phyloP scores from a whole-genome alignment of 345 rosid genomes.

The Gossypium turneri region DNA sequence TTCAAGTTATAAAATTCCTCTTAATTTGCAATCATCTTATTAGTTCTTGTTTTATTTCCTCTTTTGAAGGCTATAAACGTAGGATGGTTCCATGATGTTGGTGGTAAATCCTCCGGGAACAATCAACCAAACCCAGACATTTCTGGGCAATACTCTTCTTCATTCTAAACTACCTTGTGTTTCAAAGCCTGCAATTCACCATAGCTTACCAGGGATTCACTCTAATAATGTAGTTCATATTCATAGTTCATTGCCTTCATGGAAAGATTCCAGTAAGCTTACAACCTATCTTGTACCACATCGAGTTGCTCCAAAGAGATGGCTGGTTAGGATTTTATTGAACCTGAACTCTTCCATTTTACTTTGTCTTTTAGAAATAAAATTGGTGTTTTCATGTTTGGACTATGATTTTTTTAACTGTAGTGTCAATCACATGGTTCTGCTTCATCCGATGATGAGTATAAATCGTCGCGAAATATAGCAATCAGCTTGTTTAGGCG shows the following conservation, averaged over 20 bases:
- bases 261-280: conserved; percentile 36
- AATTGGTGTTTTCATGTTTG: conserved; percentile 7
- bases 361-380: neutral
- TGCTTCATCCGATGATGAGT: conserved; percentile 64
- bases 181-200: conserved; percentile 22
- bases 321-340: conserved; percentile 45
- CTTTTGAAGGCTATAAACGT: conserved; percentile 26
- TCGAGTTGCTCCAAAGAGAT: conserved; percentile 35
- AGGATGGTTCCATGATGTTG: conserved; percentile 57
- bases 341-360: neutral
- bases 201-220: conserved; percentile 23
- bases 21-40: neutral
- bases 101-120: conserved; percentile 39
- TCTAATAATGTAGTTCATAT: conserved; percentile 23
- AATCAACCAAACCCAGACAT: conserved; percentile 29
- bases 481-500: conserved; percentile 81
- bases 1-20: neutral
- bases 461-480: conserved; percentile 82
- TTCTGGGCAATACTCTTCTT: conserved; percentile 20
- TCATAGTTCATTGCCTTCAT: conserved; percentile 29
- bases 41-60: conserved; percentile 2
- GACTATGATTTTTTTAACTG: conserved; percentile 18
- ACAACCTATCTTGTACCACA: conserved; percentile 22
- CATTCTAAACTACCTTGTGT: conserved; percentile 22
- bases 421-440: conserved; percentile 56